Evolutionary conservation across 164 flowering plant genomes (phyloP).

Genomic region (Magnolia officinalis): DNA sequence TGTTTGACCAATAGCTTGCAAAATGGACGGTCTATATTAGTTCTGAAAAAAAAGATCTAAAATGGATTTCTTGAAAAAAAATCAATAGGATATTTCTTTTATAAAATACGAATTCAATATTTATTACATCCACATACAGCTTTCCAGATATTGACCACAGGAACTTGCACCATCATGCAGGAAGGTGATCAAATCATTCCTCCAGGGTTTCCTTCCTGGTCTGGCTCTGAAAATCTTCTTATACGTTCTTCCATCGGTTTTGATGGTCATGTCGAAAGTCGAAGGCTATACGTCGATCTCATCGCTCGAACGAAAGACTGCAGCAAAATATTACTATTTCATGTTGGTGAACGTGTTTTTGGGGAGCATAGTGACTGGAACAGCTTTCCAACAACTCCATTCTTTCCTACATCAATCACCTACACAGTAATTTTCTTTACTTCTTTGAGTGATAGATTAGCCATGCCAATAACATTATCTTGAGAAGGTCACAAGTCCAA

Average conservation of each 20-base stretch:
- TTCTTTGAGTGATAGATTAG: background rate
- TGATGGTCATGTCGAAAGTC: conserved; percentile 89
- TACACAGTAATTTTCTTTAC: conserved; percentile 58
- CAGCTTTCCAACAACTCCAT: conserved; percentile 90
- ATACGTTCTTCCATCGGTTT: conserved; percentile 70
- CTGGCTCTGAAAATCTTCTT: conserved; percentile 82
- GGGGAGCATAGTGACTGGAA: conserved; percentile 91
- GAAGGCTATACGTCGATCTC: conserved; percentile 83
- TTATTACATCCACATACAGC: background rate
- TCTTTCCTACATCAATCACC: conserved; percentile 89
- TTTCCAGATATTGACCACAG: background rate
- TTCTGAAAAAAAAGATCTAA: no score
- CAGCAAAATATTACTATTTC: conserved; percentile 87
- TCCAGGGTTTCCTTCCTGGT: conserved; percentile 99
- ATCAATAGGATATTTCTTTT: background rate
- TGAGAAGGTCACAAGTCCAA: no score
- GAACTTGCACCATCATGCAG: conserved; percentile 35
- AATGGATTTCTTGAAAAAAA: background rate
- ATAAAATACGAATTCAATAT: no score
- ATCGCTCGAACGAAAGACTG: conserved; percentile 67
- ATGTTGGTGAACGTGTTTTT: conserved; percentile 95
- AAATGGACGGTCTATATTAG: background rate
- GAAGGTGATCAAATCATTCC: conserved; percentile 78
- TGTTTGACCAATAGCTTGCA: background rate
- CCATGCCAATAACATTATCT: no score